Base-by-base conservation (phyloP, 345 rosid genomes). In the Diplotaxis tenuifolia region DNA sequence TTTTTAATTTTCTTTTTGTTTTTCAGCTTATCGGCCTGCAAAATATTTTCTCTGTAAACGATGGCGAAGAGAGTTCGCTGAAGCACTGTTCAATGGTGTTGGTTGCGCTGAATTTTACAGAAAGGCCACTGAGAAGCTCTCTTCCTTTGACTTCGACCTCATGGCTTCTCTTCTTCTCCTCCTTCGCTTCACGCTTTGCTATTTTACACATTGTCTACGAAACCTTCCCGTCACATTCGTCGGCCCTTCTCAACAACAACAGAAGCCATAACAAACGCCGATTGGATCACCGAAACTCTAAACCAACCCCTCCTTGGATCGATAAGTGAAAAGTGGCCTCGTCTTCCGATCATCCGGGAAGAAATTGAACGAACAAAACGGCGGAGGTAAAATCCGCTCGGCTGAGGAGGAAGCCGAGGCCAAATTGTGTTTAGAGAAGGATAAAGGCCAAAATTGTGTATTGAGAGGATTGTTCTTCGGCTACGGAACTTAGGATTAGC, bases 391-490 rank as follows among this genome's bases (percentile, higher is more conserved):
- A 62, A 58, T 72, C 55, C 82, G 68, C 52, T 61, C 60, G 20
- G 34, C 75, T 57, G 83, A 77, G 75, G 73, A 40, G 9, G 25
- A 75, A 20, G 53, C 68, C 4, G 78, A 71, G 22, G 68, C 72
- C 65, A 70, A 74, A 45, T 29, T 79, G 28, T 74, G 75, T 36
- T 42, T 72, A n/a, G 73, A 75, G 66, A 57, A 67, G 49, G 88
- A 81, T 49, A 89, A 58, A 79, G 89, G 90, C 16, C 83, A 86
- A 38, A 91, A n/a, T n/a, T n/a, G 67, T 61, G 91, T 96, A 85
- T 95, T 2, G 92, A 95, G 52, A 83, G 93, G 71, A 95, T 95
- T 23, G 97, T 89, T 52, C 90, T 95, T 47, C 84, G 97, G 62
- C 74, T 95, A 71, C 81, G 97, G 71, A 87, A 95, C 79, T 57